These are phyloP conservation scores for Dryadomyces quercivorus DNA, from an alignment of 2,329 filamentous ascomycete genomes.

Conservation along the genomic window DNA sequence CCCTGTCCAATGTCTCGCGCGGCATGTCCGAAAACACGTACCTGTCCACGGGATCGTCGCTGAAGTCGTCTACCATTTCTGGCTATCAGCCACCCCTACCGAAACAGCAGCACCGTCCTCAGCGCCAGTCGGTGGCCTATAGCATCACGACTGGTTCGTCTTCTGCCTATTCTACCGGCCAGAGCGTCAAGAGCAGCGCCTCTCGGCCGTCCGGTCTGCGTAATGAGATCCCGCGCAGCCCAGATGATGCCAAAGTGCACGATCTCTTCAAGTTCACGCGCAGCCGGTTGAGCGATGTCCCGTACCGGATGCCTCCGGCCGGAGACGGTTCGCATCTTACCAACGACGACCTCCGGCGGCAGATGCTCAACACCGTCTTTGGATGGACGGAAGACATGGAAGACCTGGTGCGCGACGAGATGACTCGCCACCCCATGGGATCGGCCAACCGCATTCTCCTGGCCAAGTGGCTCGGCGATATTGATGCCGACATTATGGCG, in stretches of 20 bases:
- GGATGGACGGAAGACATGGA: slow-evolving; percentile 84
- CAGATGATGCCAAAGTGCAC: slow-evolving; percentile 56
- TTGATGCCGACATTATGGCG: slow-evolving; percentile 68
- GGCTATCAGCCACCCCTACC: background rate
- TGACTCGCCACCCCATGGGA: slow-evolving; percentile 58
- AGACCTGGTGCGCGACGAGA: slow-evolving; percentile 72
- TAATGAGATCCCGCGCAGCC: slow-evolving; percentile 69
- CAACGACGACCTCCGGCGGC: slow-evolving; percentile 68
- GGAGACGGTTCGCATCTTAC: slow-evolving; percentile 48
- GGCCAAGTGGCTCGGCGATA: slow-evolving; percentile 84
- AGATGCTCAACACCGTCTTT: slow-evolving; percentile 91
- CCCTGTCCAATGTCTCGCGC: slow-evolving; percentile 25
- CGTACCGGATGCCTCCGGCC: slow-evolving; percentile 58
- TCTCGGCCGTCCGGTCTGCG: slow-evolving; percentile 54
- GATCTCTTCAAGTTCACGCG: slow-evolving; percentile 84
- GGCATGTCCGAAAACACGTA: slow-evolving; percentile 52
- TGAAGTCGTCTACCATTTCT: slow-evolving; percentile 24
- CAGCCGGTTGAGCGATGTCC: slow-evolving; percentile 67
- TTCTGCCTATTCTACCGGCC: slow-evolving; percentile 28
- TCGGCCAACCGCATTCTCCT: slow-evolving; percentile 73
- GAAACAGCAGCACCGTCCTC: slow-evolving; percentile 11
- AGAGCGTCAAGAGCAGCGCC: slow-evolving; percentile 15
- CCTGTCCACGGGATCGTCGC: slow-evolving; percentile 53
- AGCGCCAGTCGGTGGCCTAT: slow-evolving; percentile 27
- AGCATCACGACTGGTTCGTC: slow-evolving; percentile 36